A percentile compares a stretch with the other conserved stretches of the same genome.
phyloP scores from a whole-genome alignment of 192 early-diverging fungal genomes.

The Funneliformis geosporum region DNA sequence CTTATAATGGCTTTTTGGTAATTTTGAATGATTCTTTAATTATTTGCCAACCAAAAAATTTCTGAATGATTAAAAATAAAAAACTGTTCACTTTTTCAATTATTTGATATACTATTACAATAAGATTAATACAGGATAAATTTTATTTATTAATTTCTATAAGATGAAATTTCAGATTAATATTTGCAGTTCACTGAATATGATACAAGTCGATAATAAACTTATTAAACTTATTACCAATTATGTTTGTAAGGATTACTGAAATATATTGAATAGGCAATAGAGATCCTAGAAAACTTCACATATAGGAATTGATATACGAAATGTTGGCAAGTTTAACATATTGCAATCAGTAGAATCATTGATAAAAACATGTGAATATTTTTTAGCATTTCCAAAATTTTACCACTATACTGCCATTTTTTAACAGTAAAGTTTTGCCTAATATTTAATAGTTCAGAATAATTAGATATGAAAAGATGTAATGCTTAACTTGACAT shows the following conservation, averaged over 20 bases:
- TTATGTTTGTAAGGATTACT: not conserved
- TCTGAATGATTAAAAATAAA: too few species aligned
- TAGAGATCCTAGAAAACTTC: conserved; percentile 19
- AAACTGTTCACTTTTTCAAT: too few species aligned
- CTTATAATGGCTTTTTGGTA: too few species aligned
- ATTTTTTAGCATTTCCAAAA: conserved; percentile 23
- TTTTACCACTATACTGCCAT: not conserved
- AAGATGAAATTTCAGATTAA: too few species aligned
- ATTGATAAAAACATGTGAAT: conserved; percentile 5
- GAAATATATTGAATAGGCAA: conserved; percentile 9
- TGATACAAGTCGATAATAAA: conserved; percentile 18
- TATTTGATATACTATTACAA: too few species aligned
- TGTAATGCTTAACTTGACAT: conserved; percentile 20
- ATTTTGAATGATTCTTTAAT: too few species aligned
- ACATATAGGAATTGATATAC: conserved; percentile 16
- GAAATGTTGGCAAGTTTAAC: conserved; percentile 17
- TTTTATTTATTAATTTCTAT: too few species aligned
- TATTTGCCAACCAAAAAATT: too few species aligned
- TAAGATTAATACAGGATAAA: too few species aligned
- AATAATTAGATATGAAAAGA: conserved; percentile 19
- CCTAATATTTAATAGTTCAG: conserved; percentile 16
- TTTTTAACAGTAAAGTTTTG: conserved; percentile 24
- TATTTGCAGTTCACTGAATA: not conserved
- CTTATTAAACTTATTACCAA: conserved; percentile 3
- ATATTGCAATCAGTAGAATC: conserved; percentile 12